Evolutionary conservation across 2,329 filamentous ascomycete species (phyloP).

Genomic region (Xylaria sp.): DNA sequence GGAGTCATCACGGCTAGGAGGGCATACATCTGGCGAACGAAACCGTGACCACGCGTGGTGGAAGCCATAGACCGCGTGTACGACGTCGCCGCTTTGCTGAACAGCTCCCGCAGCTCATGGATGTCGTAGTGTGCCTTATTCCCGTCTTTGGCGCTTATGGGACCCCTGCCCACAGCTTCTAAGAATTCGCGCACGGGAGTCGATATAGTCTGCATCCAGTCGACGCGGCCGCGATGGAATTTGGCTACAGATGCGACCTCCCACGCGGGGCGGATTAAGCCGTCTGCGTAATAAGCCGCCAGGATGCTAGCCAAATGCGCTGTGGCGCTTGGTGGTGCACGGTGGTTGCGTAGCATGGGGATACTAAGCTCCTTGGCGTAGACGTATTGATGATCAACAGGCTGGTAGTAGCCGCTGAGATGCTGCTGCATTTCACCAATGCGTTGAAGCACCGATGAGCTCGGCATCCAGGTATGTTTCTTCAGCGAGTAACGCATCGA

Average conservation of each 20-base stretch:
- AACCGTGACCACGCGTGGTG: slow-evolving; percentile 20
- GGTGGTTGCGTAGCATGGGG: slow-evolving; percentile 8
- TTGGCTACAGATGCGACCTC: slow-evolving; percentile 29
- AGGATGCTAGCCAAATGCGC: slow-evolving; percentile 32
- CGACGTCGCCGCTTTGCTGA: slow-evolving; percentile 17
- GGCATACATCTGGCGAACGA: slow-evolving; percentile 32
- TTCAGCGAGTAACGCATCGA: no score
- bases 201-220: slow-evolving; percentile 37
- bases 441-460: no score
- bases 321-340: slow-evolving; percentile 30
- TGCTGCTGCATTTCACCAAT: no score
- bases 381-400: no score
- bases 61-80: slow-evolving; percentile 20
- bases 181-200: slow-evolving; percentile 28
- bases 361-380: no score
- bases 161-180: slow-evolving; percentile 12
- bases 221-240: slow-evolving; percentile 31
- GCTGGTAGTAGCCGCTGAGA: no score
- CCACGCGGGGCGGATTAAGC: slow-evolving; percentile 32
- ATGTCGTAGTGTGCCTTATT: no score
- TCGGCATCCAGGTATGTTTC: no score
- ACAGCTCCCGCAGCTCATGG: not conserved
- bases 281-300: slow-evolving; percentile 30
- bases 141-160: no score
- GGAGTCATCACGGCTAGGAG: slow-evolving; percentile 11